Evolutionary conservation across 2,329 filamentous ascomycete species (phyloP), one percentile per base, ranked within the genome.

Genomic region (Neophaeococcomyces aloes): DNA sequence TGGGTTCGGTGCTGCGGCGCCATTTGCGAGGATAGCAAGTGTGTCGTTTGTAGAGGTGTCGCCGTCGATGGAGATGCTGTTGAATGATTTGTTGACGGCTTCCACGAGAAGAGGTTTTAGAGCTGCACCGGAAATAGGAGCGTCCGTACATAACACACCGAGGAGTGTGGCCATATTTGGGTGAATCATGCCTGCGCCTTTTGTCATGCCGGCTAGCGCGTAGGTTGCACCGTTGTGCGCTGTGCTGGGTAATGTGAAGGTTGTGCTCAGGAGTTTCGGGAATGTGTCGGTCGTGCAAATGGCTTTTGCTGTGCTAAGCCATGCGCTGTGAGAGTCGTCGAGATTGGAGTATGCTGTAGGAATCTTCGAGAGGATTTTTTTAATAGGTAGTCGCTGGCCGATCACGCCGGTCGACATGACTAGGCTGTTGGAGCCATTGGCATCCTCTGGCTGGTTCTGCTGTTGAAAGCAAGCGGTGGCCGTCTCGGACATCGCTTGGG

Each of bases 361-460:
- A 44, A 98, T 86, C 46, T 83, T 82, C 59, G 77, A 70, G 37
- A 89, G 67, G 59, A 98, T 98, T 65, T 93, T 95, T 53, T 83
- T 71, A 56, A 96, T 94, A 7, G 91, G 91, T 18, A 98, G 74
- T 49, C 85, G 79, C 65, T 96, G 89, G 7, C 91, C 91, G 60
- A 98, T 98, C 34, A 98, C 91, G 43, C 91, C 91, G 2, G 91
- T 98, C 62, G 87, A 95, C 91, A 98, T 96, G 49, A 96, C 89
- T 37, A 98, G 72, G n/a, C 86, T 91, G 53, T 71, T 73, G 29
- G 74, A 68, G 65, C 65, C 53, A 68, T 67, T 34, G 60, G 59
- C 38, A 64, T 61, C 33, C 48, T 55, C 38, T 47, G 46, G 48
- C 14, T 60, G 51, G 4, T 59, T 51, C 34, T 47, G 43, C 5